phyloP scores from a whole-genome alignment of 2,329 filamentous ascomycete genomes.

The Paecilomyces niveus region DNA sequence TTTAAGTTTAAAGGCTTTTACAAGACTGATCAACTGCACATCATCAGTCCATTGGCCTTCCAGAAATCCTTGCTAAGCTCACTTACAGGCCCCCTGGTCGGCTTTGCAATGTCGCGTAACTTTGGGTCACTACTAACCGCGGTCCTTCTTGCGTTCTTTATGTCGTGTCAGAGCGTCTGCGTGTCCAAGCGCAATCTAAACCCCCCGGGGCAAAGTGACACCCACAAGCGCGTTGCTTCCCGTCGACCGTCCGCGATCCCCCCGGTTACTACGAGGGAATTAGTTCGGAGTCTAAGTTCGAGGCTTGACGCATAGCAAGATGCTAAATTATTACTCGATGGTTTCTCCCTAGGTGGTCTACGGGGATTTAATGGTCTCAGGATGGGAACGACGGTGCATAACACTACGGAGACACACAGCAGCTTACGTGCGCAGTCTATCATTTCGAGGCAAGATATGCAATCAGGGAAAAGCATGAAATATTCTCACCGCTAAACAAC shows the following conservation, averaged over 20 bases:
- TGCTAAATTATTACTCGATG: neutral
- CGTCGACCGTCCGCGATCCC: neutral
- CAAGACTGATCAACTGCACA: neutral
- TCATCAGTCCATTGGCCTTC: neutral
- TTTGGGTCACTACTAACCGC: too few relatives aligned
- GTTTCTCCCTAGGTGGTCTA: neutral
- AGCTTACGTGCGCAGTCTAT: neutral
- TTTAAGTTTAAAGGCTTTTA: neutral
- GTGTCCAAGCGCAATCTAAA: neutral
- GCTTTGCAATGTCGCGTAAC: neutral
- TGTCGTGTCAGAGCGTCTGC: neutral
- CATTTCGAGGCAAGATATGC: neutral
- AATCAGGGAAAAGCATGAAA: neutral
- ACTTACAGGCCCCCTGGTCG: neutral
- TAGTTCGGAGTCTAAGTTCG: neutral
- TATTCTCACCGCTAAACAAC: neutral
- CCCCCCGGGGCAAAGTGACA: neutral
- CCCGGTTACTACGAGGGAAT: neutral
- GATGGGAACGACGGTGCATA: neutral
- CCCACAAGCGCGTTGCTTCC: too few relatives aligned
- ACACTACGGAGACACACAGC: neutral
- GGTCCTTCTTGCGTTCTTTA: too few relatives aligned
- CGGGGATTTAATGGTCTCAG: neutral
- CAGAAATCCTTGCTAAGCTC: neutral
- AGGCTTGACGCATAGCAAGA: neutral